These are phyloP conservation scores for Capronia coronata DNA, from an alignment of 2,329 filamentous ascomycete species.

Conservation along the genomic window DNA sequence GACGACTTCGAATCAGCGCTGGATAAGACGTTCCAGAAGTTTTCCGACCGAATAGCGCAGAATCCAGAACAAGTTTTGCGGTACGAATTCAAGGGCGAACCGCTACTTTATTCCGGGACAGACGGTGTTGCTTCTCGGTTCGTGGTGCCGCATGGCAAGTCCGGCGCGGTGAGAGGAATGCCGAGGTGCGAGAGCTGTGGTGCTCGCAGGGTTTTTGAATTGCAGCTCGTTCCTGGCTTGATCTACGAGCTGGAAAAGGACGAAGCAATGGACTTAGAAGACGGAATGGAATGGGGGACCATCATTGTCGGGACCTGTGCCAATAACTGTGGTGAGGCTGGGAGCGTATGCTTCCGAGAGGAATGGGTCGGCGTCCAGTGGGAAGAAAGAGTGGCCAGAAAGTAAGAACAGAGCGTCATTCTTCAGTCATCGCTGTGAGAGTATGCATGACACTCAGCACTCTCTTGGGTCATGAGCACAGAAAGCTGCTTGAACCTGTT, in stretches of 20 bases:
- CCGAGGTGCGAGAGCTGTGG: constrained; percentile 74
- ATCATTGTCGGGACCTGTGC: constrained; percentile 80
- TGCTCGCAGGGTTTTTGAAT: constrained; percentile 70
- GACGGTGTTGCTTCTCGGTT: constrained; percentile 68
- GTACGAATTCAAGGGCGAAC: constrained; percentile 67
- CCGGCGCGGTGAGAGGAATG: constrained; percentile 42
- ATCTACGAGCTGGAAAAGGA: constrained; percentile 83
- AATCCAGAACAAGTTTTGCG: constrained; percentile 77
- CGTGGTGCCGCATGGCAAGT: constrained; percentile 23
- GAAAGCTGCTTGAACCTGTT: too few species aligned
- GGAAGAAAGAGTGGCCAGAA: constrained; percentile 58
- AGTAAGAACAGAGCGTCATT: constrained; percentile 6
- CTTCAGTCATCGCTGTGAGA: not conserved
- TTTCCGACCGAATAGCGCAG: constrained; percentile 69
- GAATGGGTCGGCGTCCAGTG: constrained; percentile 98
- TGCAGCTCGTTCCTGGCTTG: constrained; percentile 84
- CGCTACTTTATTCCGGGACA: constrained; percentile 71
- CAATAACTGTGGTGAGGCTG: constrained; percentile 64
- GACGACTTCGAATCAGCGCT: constrained; percentile 70
- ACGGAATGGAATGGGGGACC: constrained; percentile 96
- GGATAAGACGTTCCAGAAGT: constrained; percentile 71
- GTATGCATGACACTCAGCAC: too few species aligned
- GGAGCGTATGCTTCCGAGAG: constrained; percentile 71
- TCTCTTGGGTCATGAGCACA: too few species aligned
- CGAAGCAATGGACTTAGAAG: constrained; percentile 52